Base-by-base conservation (phyloP, 352 stramenopile species). In the Globisporangium paddicum region DNA sequence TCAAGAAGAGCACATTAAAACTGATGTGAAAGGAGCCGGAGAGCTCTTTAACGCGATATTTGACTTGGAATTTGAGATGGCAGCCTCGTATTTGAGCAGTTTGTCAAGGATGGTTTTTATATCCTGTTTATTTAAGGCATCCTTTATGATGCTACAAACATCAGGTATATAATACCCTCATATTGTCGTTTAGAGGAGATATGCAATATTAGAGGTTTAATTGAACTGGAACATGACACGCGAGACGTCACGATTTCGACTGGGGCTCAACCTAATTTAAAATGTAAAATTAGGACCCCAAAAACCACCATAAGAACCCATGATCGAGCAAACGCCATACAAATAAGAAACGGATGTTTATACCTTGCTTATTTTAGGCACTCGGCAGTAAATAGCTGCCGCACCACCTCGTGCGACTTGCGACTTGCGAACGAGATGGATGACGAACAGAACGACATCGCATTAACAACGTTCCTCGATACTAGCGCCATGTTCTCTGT, bases 241-340 rank as follows among this genome's bases (percentile, higher is more conserved):
- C 41, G 49, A 60, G 40, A 50, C 48, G 49, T 60, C 49, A 47
- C 23, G 54, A 44, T n/a, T 19, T 57, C 58, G 42, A 54, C n/a
- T n/a, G n/a, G n/a, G n/a, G n/a, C n/a, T n/a, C n/a, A n/a, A n/a
- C n/a, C n/a, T n/a, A n/a, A n/a, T n/a, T n/a, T n/a, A n/a, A n/a
- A n/a, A n/a, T n/a, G n/a, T n/a, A n/a, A n/a, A n/a, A n/a, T n/a
- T n/a, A n/a, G n/a, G n/a, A n/a, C n/a, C n/a, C n/a, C n/a, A n/a
- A n/a, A n/a, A n/a, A n/a, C n/a, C n/a, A n/a, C n/a, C n/a, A n/a
- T n/a, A n/a, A n/a, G n/a, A n/a, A n/a, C n/a, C n/a, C n/a, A n/a
- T n/a, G n/a, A n/a, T n/a, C n/a, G n/a, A n/a, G n/a, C n/a, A n/a
- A n/a, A n/a, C n/a, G n/a, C n/a, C n/a, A n/a, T n/a, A n/a, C n/a